These are phyloP conservation scores for Xylaria sp. DNA, from an alignment of 2,329 filamentous ascomycete genomes.

Conservation along the genomic window DNA sequence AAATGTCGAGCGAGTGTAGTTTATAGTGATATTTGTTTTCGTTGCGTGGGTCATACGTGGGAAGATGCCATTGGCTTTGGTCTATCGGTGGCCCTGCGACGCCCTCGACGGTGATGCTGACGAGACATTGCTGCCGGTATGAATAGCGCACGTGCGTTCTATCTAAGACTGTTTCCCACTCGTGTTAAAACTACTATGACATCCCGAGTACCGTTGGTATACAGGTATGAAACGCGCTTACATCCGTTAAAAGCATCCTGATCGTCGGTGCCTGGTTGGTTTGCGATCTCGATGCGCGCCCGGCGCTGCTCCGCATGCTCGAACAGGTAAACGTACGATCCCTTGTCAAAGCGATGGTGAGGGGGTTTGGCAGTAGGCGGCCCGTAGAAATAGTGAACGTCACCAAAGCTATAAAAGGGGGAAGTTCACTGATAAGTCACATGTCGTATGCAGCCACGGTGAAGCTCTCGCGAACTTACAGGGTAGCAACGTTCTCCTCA, in stretches of 20 bases:
- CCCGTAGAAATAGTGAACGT: slow-evolving; percentile 82
- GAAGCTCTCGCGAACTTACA: slow-evolving; percentile 51
- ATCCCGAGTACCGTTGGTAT: background rate
- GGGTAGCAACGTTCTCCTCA: slow-evolving; percentile 60
- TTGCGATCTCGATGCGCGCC: slow-evolving; percentile 80
- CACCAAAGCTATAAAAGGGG: slow-evolving; percentile 70
- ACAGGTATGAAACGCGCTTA: slow-evolving; percentile 56
- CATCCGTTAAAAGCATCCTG: slow-evolving; percentile 84
- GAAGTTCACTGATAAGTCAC: slow-evolving; percentile 43
- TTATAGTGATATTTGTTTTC: slow-evolving; percentile 84
- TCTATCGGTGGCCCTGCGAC: slow-evolving; percentile 52
- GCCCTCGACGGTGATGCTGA: slow-evolving; percentile 73
- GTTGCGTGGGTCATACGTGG: slow-evolving; percentile 76
- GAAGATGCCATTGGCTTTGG: slow-evolving; percentile 77
- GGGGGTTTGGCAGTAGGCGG: slow-evolving; percentile 73
- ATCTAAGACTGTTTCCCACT: slow-evolving; percentile 69
- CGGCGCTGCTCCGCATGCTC: slow-evolving; percentile 75
- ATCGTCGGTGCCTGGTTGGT: slow-evolving; percentile 76
- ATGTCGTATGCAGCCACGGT: slow-evolving; percentile 2
- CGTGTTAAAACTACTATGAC: background rate
- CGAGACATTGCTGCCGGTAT: slow-evolving; percentile 77
- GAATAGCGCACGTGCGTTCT: slow-evolving; percentile 73
- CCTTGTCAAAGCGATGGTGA: slow-evolving; percentile 85
- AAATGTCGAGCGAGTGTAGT: slow-evolving; percentile 79
- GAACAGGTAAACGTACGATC: slow-evolving; percentile 83